Conservation (phyloP, 192 early-diverging fungal species). For the Coemansia sp. region DNA sequence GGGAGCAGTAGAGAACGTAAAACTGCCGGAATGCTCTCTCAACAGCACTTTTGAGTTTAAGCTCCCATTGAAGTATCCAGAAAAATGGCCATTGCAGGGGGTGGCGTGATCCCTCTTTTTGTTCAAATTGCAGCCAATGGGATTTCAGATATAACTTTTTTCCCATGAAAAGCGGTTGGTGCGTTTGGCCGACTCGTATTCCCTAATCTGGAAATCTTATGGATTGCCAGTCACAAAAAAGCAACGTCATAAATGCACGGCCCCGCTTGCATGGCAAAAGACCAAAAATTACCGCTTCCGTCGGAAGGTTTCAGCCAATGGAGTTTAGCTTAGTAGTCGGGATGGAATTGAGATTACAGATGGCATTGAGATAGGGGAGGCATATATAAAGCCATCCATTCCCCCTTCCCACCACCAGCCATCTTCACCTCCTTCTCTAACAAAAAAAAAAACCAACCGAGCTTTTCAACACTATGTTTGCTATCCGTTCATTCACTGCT, state of each 20-base stretch:
- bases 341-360: slow-evolving; percentile 6
- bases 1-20: no score
- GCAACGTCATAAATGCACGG: slow-evolving; percentile 7
- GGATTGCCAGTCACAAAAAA: slow-evolving; percentile 1
- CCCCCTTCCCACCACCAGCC: neutral
- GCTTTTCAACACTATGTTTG: slow-evolving; percentile 11
- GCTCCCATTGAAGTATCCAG: no score
- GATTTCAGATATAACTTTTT: neutral
- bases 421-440: neutral
- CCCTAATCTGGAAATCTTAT: slow-evolving; percentile 1
- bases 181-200: neutral
- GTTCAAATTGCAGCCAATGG: no score
- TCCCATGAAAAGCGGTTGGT: slow-evolving; percentile 1
- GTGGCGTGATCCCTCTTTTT: no score
- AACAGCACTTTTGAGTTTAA: no score
- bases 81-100: no score
- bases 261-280: neutral
- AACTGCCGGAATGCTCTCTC: no score
- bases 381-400: neutral
- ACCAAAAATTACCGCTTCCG: neutral
- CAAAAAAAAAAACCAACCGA: neutral
- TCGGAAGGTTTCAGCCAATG: slow-evolving; percentile 11
- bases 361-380: neutral
- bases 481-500: slow-evolving; percentile 10
- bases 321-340: neutral